Evolutionary conservation across 805 yeast genomes (phyloP).

Genomic region (Kurtzmaniella cleridarum): DNA sequence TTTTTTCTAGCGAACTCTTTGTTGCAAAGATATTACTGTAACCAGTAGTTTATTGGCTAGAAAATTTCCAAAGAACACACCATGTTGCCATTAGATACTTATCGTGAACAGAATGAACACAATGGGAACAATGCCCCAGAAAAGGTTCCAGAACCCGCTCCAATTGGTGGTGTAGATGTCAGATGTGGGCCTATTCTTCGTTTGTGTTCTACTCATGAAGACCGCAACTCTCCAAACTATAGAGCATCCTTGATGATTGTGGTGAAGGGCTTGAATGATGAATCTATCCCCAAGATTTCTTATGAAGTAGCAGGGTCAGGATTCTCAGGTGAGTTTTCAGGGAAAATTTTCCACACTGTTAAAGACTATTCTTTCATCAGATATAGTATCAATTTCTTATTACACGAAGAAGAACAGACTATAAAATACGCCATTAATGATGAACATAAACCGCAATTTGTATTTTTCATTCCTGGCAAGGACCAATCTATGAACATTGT

Average conservation of each 20-base stretch:
- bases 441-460: constrained; percentile 31
- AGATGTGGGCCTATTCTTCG: constrained; percentile 78
- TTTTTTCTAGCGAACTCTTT: no score
- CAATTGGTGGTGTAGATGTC: constrained; percentile 35
- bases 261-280: constrained; percentile 31
- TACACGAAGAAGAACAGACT: constrained; percentile 50
- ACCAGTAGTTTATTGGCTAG: no score
- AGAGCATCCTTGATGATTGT: constrained; percentile 69
- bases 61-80: constrained; percentile 3
- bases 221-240: constrained; percentile 40
- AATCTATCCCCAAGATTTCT: constrained; percentile 23
- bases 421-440: constrained; percentile 59
- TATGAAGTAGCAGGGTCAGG: constrained; percentile 15
- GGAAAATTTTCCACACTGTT: constrained; percentile 35
- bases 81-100: constrained; percentile 24
- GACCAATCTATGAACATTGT: constrained; percentile 72
- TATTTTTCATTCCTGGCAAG: constrained; percentile 64
- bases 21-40: no score
- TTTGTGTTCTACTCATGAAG: constrained; percentile 57
- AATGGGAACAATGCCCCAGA: constrained; percentile 21
- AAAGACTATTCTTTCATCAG: constrained; percentile 59
- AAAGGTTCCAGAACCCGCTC: constrained; percentile 21
- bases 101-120: constrained; percentile 20
- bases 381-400: constrained; percentile 47
- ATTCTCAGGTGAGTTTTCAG: constrained; percentile 42